Base-by-base conservation (phyloP, 108 stramenopile species). In the Skeletonema costatum region DNA sequence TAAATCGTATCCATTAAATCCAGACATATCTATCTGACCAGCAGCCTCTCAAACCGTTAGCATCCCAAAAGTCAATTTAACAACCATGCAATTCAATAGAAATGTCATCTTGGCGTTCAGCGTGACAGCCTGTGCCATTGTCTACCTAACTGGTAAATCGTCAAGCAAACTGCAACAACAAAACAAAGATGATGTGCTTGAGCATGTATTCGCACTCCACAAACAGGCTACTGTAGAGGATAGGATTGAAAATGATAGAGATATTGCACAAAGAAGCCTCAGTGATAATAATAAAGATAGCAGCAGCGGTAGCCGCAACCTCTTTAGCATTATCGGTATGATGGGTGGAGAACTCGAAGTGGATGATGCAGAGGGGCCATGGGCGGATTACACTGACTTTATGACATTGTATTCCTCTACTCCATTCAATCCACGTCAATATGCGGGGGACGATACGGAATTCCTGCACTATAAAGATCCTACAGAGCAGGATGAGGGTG, bases 401-500 rank as follows among this genome's bases (percentile, higher is more conserved):
- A 39, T 50, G 65, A 13, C 56, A 66, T 35, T 78, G 44, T 78
- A 66, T 67, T 66, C 77, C 1, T 75, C 74, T 59, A 71, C 68
- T 16, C 80, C 80, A 38, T 50, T 70, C 29, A 56, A 71, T 30
- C 80, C 80, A 16, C 74, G 80, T 0, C 51, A 71, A 29, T 81
- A 71, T 38, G 9, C 31, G 3, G 69, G 59, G 11, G 48, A 44
- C 0, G 80, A 75, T 46, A 83, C 82, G 9, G 75, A 68, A 53
- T 83, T 56, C 53, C 17, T 83, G 35, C 82, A 83, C 46, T 73
- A 69, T 60, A 83, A 83, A 46, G 39, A 76, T 60, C 42, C 71
- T 3, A 68, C 14, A 17, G 82, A 83, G 69, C 56, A 73, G 25
- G 82, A 83, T 48, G 72, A 30, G 19, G 42, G 58, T 36, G 82